Conservation (phyloP, 1,284 basidiomycete species). For the Leccinum fallax region DNA sequence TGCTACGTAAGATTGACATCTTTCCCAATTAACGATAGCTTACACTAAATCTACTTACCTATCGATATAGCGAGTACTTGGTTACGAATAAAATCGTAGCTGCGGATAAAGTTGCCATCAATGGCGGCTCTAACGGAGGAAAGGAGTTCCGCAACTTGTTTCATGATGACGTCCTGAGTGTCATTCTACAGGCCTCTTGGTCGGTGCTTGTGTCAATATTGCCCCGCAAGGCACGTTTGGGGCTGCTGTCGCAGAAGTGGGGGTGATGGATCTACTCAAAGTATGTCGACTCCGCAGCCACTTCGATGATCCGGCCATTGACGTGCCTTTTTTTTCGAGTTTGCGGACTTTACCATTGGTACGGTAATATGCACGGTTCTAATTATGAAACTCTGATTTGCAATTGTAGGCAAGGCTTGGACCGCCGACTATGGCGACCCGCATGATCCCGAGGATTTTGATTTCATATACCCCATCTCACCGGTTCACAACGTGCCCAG, state of each 20-base stretch:
- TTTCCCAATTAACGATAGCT: not conserved
- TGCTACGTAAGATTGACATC: constrained; percentile 59
- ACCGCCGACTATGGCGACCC: constrained; percentile 81
- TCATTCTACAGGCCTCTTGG: constrained; percentile 58
- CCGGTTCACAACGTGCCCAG: constrained; percentile 75
- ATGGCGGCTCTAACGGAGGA: constrained; percentile 81
- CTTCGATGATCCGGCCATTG: not conserved
- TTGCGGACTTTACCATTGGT: constrained; percentile 74
- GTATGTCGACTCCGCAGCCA: constrained; percentile 37
- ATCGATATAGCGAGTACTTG: constrained; percentile 59
- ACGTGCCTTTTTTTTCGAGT: constrained; percentile 8
- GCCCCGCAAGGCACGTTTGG: constrained; percentile 79
- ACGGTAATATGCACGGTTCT: constrained; percentile 9
- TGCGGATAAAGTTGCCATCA: constrained; percentile 75
- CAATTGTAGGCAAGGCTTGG: constrained; percentile 69
- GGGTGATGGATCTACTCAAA: constrained; percentile 82
- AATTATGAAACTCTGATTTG: constrained; percentile 9
- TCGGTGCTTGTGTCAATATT: constrained; percentile 80
- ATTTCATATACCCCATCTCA: constrained; percentile 79
- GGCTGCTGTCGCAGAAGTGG: constrained; percentile 79
- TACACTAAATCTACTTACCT: constrained; percentile 1
- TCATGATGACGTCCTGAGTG: constrained; percentile 11
- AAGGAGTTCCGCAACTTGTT: constrained; percentile 18
- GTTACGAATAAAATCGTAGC: constrained; percentile 72
- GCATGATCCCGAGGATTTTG: constrained; percentile 73